Conservation (phyloP, 768 basidiomycete genomes). For the Pisolithus marmoratus region DNA sequence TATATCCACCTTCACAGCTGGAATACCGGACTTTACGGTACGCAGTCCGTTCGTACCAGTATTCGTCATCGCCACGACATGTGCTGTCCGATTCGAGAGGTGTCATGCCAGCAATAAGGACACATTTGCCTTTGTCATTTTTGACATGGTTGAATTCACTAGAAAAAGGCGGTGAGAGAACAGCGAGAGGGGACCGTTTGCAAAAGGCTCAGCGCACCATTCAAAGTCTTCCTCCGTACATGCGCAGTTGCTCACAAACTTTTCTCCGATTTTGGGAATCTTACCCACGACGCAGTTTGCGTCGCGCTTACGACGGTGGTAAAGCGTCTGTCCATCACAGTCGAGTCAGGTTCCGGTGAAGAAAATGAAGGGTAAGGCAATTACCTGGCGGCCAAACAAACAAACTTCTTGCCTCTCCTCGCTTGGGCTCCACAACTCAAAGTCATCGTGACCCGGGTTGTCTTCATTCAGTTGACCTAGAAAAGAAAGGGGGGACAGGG, state of each 20-base stretch:
- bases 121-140: slow-evolving; percentile 65
- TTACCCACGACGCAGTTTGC: slow-evolving; percentile 82
- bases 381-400: slow-evolving; percentile 88
- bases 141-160: slow-evolving; percentile 93
- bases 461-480: slow-evolving; percentile 65
- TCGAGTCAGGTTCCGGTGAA: slow-evolving; percentile 1
- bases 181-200: background rate
- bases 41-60: slow-evolving; percentile 91
- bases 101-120: slow-evolving; percentile 63
- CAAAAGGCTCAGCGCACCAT: slow-evolving; percentile 54
- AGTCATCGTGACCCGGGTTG: slow-evolving; percentile 82
- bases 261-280: slow-evolving; percentile 45
- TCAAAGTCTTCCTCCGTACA: slow-evolving; percentile 83
- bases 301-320: slow-evolving; percentile 80
- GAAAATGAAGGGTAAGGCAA: slow-evolving; percentile 4
- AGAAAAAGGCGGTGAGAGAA: background rate
- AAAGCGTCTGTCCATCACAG: slow-evolving; percentile 57
- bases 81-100: slow-evolving; percentile 58
- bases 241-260: slow-evolving; percentile 62
- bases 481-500: background rate
- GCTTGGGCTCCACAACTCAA: slow-evolving; percentile 95
- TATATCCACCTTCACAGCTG: slow-evolving; percentile 71
- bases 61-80: slow-evolving; percentile 59
- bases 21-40: slow-evolving; percentile 92
- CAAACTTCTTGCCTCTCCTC: slow-evolving; percentile 84